These are phyloP conservation scores for Hippophae rhamnoides DNA, from an alignment of 306 rosid species.

Conservation along the genomic window DNA sequence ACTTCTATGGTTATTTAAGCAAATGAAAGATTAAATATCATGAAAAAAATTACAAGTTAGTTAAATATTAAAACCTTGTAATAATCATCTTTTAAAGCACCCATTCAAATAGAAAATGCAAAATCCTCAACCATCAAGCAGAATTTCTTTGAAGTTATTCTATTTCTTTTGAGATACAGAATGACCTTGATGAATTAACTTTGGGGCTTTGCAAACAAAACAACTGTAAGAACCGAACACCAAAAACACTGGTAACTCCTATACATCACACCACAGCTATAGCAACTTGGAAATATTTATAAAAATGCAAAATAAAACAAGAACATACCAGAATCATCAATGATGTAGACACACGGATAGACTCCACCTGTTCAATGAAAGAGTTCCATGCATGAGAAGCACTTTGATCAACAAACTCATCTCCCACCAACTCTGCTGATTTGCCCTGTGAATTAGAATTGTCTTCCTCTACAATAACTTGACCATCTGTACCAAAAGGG, in stretches of 20 bases:
- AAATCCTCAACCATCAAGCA: neutral
- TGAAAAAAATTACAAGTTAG: neutral
- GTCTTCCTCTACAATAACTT: constrained; percentile 30
- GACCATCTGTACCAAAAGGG: constrained; percentile 19
- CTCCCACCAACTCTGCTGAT: constrained; percentile 25
- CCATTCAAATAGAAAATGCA: neutral
- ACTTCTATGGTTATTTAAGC: too few species aligned
- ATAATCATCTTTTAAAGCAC: neutral
- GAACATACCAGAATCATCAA: constrained; percentile 68
- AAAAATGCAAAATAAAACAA: constrained; percentile 12
- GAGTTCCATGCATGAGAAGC: constrained; percentile 78
- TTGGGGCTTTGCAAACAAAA: neutral
- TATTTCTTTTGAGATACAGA: neutral
- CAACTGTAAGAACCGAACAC: neutral
- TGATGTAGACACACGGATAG: constrained; percentile 58
- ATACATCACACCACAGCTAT: neutral
- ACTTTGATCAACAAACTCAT: constrained; percentile 19
- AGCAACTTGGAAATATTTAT: neutral
- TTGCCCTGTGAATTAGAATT: constrained; percentile 23
- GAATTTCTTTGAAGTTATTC: neutral
- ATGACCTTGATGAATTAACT: neutral
- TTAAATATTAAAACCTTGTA: too few species aligned
- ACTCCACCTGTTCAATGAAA: constrained; percentile 81
- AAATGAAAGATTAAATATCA: neutral
- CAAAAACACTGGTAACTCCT: neutral